These are phyloP conservation scores for Tulasnella sp. DNA, from an alignment of 768 basidiomycete species.

Conservation along the genomic window DNA sequence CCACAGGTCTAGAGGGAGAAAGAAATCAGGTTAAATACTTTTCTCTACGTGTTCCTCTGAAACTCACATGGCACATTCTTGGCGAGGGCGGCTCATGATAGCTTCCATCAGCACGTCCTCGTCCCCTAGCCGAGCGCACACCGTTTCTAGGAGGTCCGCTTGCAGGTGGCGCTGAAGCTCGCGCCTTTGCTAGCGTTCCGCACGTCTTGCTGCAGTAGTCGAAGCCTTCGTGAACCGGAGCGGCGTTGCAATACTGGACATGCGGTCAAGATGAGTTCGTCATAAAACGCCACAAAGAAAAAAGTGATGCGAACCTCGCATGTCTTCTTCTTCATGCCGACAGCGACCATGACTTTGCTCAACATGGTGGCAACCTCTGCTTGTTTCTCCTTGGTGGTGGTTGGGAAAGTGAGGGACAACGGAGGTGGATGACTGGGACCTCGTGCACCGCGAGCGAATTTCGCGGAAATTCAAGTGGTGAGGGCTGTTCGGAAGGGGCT, in stretches of 20 bases:
- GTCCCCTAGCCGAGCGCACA: not conserved
- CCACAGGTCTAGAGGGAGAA: not conserved
- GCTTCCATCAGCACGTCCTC: not conserved
- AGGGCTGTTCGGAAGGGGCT: not conserved
- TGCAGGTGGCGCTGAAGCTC: not conserved
- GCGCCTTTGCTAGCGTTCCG: not conserved
- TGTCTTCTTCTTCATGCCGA: not conserved
- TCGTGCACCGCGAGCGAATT: not conserved
- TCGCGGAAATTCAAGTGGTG: not conserved
- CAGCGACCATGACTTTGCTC: not conserved
- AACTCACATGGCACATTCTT: not conserved
- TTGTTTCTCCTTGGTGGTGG: not conserved
- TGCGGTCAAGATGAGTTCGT: not conserved
- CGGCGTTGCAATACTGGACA: not conserved
- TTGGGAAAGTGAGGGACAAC: not conserved
- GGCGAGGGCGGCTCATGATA: not conserved
- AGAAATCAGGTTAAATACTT: not conserved
- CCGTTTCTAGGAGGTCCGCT: not conserved
- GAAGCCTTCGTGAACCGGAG: not conserved
- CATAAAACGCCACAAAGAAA: not conserved
- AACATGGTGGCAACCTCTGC: not conserved
- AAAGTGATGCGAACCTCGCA: not conserved
- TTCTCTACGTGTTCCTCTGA: not conserved
- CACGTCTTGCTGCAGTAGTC: conserved; percentile 1
- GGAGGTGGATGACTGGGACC: not conserved